Evolutionary conservation across 106 monocot species (phyloP).

Genomic region (Dioscorea zingiberensis): DNA sequence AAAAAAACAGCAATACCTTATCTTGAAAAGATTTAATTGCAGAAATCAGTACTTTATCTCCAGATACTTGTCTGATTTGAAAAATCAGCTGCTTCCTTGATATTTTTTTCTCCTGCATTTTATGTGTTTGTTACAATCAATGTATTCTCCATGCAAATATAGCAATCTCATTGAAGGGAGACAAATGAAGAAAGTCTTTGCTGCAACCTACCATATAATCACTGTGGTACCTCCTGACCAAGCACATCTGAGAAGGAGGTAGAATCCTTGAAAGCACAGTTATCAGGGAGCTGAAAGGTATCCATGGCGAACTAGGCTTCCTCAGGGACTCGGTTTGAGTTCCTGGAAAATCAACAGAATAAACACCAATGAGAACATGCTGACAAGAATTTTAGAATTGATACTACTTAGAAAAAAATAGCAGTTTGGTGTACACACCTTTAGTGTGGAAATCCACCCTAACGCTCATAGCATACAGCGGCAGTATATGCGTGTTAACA

Average conservation of each 20-base stretch:
- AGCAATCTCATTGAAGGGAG: too few species aligned
- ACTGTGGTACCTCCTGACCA: slow-evolving; percentile 33
- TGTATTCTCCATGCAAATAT: not conserved
- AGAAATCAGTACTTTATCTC: slow-evolving; percentile 40
- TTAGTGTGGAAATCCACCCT: slow-evolving; percentile 12
- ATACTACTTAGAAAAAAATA: not conserved
- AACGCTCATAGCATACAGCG: slow-evolving; percentile 31
- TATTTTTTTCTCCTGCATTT: slow-evolving; percentile 55
- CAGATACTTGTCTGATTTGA: slow-evolving; percentile 30
- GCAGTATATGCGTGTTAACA: slow-evolving; percentile 40
- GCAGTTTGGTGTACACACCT: slow-evolving; percentile 14
- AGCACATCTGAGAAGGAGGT: slow-evolving; percentile 29
- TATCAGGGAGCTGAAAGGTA: slow-evolving; percentile 30
- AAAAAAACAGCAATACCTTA: slow-evolving; percentile 26
- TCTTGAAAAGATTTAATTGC: slow-evolving; percentile 30
- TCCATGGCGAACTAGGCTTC: slow-evolving; percentile 46
- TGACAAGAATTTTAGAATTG: not conserved
- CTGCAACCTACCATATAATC: slow-evolving; percentile 24
- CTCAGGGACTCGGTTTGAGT: slow-evolving; percentile 4
- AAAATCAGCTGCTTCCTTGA: slow-evolving; percentile 41
- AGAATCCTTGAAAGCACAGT: slow-evolving; percentile 16
- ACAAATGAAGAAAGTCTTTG: too few species aligned
- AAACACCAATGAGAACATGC: not conserved
- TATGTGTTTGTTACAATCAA: not conserved
- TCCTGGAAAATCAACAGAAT: slow-evolving; percentile 17